Percentiles rank a stretch among this genome's conserved stretches.
phyloP scores from a whole-genome alignment of 805 yeast genomes.

The Candida nonsorbophila region DNA sequence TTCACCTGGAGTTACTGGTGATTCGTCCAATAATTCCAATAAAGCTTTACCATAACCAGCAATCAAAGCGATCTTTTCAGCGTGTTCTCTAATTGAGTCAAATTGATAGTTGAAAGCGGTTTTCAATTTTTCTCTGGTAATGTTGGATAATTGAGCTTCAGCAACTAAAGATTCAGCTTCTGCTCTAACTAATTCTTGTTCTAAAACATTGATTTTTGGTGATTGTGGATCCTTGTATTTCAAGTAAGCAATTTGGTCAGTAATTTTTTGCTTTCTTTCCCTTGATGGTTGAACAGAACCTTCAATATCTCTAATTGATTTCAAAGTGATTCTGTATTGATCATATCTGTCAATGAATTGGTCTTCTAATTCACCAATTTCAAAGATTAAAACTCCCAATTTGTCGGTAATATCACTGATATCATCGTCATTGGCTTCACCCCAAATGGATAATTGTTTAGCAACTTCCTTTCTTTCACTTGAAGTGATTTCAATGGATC shows the following conservation, averaged over 20 bases:
- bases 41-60: conserved; percentile 99
- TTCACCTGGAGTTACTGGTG: conserved; percentile 99
- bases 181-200: conserved; percentile 97
- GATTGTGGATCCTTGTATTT: conserved; percentile 98
- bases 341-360: conserved; percentile 97
- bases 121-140: conserved; percentile 96
- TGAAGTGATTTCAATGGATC: conserved; percentile 88
- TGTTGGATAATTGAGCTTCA: conserved; percentile 96
- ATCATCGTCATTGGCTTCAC: conserved; percentile 96
- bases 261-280: conserved; percentile 95
- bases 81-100: conserved; percentile 89
- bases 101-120: conserved; percentile 96
- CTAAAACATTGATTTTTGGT: conserved; percentile 90
- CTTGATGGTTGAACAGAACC: conserved; percentile 97
- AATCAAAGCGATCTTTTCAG: conserved; percentile 94
- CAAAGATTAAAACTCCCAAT: conserved; percentile 91
- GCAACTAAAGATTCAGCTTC: conserved; percentile 99
- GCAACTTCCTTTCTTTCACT: conserved; percentile 95
- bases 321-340: conserved; percentile 93
- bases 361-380: conserved; percentile 97
- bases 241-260: conserved; percentile 95
- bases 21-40: conserved; percentile 90
- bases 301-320: conserved; percentile 93
- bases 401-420: conserved; percentile 96
- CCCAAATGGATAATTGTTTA: conserved; percentile 95